Conservation (phyloP, 345 rosid species). For the Punica granatum region DNA sequence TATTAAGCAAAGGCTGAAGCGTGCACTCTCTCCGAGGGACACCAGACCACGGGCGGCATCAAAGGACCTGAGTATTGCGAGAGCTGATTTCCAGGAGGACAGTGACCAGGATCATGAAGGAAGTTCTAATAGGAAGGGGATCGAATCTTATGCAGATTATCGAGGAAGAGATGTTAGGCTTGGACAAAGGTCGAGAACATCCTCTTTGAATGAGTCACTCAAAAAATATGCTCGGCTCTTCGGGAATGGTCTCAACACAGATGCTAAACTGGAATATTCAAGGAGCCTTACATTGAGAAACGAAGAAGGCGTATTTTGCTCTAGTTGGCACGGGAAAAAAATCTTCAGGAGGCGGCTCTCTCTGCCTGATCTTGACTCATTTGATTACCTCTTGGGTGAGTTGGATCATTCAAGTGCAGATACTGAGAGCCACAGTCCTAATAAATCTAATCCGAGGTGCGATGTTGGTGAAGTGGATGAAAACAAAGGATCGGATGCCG, state of each 20-base stretch:
- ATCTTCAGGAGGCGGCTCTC: not conserved
- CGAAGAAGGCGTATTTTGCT: not conserved
- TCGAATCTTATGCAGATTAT: not conserved
- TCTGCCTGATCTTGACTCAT: conserved; percentile 3
- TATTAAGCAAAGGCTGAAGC: conserved; percentile 6
- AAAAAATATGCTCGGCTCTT: not conserved
- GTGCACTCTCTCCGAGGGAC: not conserved
- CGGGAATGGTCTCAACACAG: not conserved
- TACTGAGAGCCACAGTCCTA: not conserved
- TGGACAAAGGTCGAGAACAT: not conserved
- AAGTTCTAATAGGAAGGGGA: not conserved
- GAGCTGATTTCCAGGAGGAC: not conserved
- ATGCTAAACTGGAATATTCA: not conserved
- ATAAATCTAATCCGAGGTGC: not conserved
- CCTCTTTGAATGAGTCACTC: not conserved
- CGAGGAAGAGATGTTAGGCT: not conserved
- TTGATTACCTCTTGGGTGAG: not conserved
- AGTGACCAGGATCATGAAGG: not conserved
- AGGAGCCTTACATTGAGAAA: conserved; percentile 1
- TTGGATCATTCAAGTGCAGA: not conserved
- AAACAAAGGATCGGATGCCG: not conserved
- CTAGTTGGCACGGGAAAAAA: not conserved
- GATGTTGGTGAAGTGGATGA: not conserved
- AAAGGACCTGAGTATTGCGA: too few species aligned
- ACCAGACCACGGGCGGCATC: not conserved